Evolutionary conservation across 306 rosid genomes (phyloP).

Genomic region (Erythrophleum fordii): DNA sequence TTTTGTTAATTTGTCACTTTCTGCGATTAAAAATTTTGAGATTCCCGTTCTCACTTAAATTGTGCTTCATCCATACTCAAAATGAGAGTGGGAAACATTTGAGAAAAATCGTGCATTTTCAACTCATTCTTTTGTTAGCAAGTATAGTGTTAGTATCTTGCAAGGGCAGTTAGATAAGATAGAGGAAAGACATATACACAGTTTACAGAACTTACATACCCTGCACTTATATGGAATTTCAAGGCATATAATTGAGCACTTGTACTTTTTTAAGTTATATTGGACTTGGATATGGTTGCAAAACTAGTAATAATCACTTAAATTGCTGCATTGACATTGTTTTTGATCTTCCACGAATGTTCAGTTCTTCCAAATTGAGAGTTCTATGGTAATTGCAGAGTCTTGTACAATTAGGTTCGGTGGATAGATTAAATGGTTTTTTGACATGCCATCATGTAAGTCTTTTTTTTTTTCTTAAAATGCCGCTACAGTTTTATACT

Average conservation of each 20-base stretch:
- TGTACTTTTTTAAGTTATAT: neutral
- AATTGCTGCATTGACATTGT: slow-evolving; percentile 15
- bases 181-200: neutral
- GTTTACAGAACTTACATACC: neutral
- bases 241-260: neutral
- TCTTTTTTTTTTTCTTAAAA: neutral
- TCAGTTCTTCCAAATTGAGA: neutral
- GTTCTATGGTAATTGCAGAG: neutral
- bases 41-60: neutral
- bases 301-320: neutral
- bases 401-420: neutral
- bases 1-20: slow-evolving; percentile 1
- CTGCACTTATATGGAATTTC: neutral
- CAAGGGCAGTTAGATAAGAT: slow-evolving; percentile 1
- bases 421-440: neutral
- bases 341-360: neutral
- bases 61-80: neutral
- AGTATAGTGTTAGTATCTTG: neutral
- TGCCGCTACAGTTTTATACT: slow-evolving; percentile 1
- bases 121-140: neutral
- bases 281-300: neutral
- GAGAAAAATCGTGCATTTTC: neutral
- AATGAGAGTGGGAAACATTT: neutral
- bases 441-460: neutral
- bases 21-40: neutral